Conservation (phyloP, 2,329 filamentous ascomycete genomes). For the Capronia coronata region DNA sequence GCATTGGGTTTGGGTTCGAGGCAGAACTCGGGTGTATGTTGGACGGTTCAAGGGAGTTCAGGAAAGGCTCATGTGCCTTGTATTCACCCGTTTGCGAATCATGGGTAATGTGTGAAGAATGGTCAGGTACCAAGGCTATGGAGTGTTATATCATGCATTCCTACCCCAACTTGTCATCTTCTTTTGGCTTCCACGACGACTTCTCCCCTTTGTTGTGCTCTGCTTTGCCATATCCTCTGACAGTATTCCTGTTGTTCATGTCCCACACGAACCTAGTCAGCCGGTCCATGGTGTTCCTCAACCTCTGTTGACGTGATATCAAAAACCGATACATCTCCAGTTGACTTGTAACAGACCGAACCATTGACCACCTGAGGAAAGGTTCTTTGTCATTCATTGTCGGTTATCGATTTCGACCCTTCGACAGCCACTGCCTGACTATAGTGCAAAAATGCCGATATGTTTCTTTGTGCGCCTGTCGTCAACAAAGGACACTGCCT, state of each 20-base stretch:
- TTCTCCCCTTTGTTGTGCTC: too few species aligned
- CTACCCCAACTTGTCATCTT: background rate
- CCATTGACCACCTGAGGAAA: too few species aligned
- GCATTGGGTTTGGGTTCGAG: background rate
- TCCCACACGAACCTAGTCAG: too few species aligned
- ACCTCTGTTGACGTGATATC: too few species aligned
- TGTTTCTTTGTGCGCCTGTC: background rate
- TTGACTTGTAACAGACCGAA: too few species aligned
- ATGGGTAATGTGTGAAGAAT: conserved; percentile 19
- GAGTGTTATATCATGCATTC: too few species aligned
- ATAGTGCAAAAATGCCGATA: background rate
- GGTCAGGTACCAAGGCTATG: conserved; percentile 7
- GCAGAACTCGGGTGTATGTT: background rate
- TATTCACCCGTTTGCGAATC: conserved; percentile 1
- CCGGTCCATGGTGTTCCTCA: too few species aligned
- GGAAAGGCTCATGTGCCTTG: conserved; percentile 15
- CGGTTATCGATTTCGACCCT: background rate
- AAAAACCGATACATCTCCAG: too few species aligned
- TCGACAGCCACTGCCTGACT: background rate
- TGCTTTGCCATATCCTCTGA: too few species aligned
- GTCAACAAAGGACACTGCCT: background rate
- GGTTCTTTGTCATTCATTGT: background rate
- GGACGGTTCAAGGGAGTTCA: background rate
- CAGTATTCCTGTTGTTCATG: too few species aligned
- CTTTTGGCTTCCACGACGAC: too few species aligned